These are phyloP conservation scores for Gymnopilus junonius DNA, from an alignment of 768 basidiomycete species.

Conservation along the genomic window DNA sequence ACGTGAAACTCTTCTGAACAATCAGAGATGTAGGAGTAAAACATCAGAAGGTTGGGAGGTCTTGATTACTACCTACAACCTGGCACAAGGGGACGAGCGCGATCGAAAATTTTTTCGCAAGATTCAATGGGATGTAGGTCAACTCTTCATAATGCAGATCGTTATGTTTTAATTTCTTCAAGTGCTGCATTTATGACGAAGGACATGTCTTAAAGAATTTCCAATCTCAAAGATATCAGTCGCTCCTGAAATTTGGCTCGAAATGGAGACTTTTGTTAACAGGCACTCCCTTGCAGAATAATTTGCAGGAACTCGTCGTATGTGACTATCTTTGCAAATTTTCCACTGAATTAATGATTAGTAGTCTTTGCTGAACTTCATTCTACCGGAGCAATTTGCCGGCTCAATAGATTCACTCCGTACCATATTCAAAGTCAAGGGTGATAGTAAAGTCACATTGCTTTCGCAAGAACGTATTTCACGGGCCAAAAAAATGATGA, in stretches of 20 bases:
- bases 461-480: conserved; percentile 94
- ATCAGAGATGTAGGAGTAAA: conserved; percentile 49
- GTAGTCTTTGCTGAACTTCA: conserved; percentile 97
- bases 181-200: conserved; percentile 97
- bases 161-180: conserved; percentile 5
- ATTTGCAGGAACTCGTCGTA: conserved; percentile 88
- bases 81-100: conserved; percentile 87
- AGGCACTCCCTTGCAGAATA: conserved; percentile 94
- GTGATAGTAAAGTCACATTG: conserved; percentile 86
- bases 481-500: conserved; percentile 99
- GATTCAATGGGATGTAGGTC: conserved; percentile 89
- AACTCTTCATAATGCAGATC: background rate
- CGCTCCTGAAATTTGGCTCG: conserved; percentile 82
- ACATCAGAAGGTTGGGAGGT: conserved; percentile 83
- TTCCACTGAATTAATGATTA: conserved; percentile 6
- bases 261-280: conserved; percentile 93
- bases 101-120: conserved; percentile 94
- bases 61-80: conserved; percentile 93
- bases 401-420: conserved; percentile 78
- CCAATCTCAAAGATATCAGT: conserved; percentile 94
- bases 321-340: conserved; percentile 31
- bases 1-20: conserved; percentile 72
- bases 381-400: conserved; percentile 88
- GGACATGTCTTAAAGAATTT: conserved; percentile 98
- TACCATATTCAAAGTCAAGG: conserved; percentile 96